Base-by-base conservation (phyloP, 345 rosid genomes). In the Pseudoturritis turrita region DNA sequence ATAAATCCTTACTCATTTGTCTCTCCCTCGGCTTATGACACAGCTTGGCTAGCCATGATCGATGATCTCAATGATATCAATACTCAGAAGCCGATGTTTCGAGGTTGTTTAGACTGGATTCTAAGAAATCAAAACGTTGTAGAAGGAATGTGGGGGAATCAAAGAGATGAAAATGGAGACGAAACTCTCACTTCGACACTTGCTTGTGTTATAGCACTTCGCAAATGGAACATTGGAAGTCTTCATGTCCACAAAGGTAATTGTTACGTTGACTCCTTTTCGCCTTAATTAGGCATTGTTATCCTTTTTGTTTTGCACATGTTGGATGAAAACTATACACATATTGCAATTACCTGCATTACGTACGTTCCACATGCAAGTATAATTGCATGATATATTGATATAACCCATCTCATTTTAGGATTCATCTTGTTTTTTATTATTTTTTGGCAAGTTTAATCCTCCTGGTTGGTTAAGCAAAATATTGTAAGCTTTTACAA, bases 21-120 rank as follows among this genome's bases (percentile, higher is more conserved):
- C 28, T 72, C 79, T 6, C 59, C 82, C 31, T 84, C 86, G 1
- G 82, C 91, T 22, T 87, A 87, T 44, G 87, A 87, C 67, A 81
- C 87, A 0, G 87, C 88, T 17, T 87, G 87, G 87, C 44, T 87
- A 63, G 87, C 84, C 50, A 80, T 87, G 91, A 73, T 87, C 22
- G 86, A 84, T 29, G 62, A 72, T 68, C 78, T 12, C 59, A 28
- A 0, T 29, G 49, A 36, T 69, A 76, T 1, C 28, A 33, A 0
- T 18, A 6, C 12, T 3, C 36, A n/a, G 9, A 31, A 35, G 26
- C 91, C 89, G 56, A 73, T 85, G 89, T 88, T 88, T 74, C 41
- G 25, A 67, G 58, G 26, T 39, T 86, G 86, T 75, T 58, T 86
- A 73, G 77, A 81, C 10, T 88, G 95, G 95, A 81, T 88, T 33